Conservation (phyloP, 2,329 filamentous ascomycete genomes). For the Aspergillus transmontanensis region DNA sequence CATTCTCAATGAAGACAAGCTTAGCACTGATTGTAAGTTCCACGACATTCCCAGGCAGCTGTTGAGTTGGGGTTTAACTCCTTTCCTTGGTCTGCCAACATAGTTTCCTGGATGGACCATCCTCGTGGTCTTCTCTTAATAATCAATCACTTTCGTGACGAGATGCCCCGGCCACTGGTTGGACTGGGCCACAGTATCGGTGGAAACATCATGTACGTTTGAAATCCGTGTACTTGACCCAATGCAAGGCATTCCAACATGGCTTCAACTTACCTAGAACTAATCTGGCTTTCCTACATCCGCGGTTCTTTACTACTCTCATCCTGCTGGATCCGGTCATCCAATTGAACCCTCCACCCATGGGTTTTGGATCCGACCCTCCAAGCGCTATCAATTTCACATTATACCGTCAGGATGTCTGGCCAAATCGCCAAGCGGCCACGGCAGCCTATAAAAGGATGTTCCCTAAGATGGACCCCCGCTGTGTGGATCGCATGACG, state of each 20-base stretch:
- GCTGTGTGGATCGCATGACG: conserved; percentile 7
- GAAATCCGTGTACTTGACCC: no score
- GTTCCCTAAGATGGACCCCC: conserved; percentile 13
- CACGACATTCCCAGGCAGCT: not conserved
- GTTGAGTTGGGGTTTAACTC: no score
- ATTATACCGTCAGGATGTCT: conserved; percentile 7
- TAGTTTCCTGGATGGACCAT: conserved; percentile 19
- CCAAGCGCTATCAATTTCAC: conserved; percentile 1
- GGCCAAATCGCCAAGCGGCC: conserved; percentile 10
- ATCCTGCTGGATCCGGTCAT: conserved; percentile 16
- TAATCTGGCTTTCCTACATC: conserved; percentile 3
- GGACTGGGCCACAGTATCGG: conserved; percentile 20
- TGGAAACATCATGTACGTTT: no score
- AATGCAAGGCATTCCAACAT: no score
- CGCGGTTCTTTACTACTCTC: conserved; percentile 8
- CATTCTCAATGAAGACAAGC: conserved; percentile 14
- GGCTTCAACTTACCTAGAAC: not conserved
- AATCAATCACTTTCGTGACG: conserved; percentile 19
- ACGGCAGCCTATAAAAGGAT: not conserved
- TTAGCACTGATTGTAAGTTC: conserved; percentile 11
- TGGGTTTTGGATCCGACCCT: conserved; percentile 4
- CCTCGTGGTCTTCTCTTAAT: conserved; percentile 18
- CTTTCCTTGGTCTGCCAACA: no score
- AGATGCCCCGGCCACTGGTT: conserved; percentile 20
- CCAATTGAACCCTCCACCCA: conserved; percentile 6